Percentiles rank a stretch among this genome's conserved stretches.
phyloP scores from a whole-genome alignment of 495 filamentous ascomycete genomes.

The Hypoxylon intermedium region DNA sequence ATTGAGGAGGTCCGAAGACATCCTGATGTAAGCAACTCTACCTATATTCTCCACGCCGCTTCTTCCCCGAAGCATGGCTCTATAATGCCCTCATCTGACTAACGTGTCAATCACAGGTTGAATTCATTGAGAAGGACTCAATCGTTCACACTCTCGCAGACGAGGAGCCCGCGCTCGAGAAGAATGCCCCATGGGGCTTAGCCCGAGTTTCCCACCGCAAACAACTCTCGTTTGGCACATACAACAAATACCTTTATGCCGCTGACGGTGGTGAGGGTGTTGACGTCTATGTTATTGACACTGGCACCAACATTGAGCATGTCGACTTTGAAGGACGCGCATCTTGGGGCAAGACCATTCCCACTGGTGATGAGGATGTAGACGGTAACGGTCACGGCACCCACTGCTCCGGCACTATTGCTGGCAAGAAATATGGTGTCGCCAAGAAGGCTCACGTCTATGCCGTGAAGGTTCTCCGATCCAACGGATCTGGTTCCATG shows the following conservation, averaged over 20 bases:
- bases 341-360: slow-evolving; percentile 96
- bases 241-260: slow-evolving; percentile 97
- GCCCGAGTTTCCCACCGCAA: slow-evolving; percentile 97
- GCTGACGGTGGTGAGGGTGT: slow-evolving; percentile 94
- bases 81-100: too few relatives aligned
- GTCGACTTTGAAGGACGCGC: slow-evolving; percentile 98
- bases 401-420: slow-evolving; percentile 98
- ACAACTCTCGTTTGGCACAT: slow-evolving; percentile 82
- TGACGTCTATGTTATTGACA: slow-evolving; percentile 99
- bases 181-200: slow-evolving; percentile 95
- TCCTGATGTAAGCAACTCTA: slow-evolving; percentile 82
- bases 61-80: too few relatives aligned
- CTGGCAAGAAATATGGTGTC: slow-evolving; percentile 98
- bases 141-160: slow-evolving; percentile 73
- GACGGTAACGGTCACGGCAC: slow-evolving; percentile 99
- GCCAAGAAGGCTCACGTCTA: slow-evolving; percentile 97
- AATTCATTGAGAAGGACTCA: slow-evolving; percentile 94
- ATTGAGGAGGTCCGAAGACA: slow-evolving; percentile 95
- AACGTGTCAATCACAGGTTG: slow-evolving; percentile 68
- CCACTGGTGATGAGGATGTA: slow-evolving; percentile 77
- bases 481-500: slow-evolving; percentile 98
- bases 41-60: slow-evolving; percentile 1
- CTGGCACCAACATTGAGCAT: slow-evolving; percentile 90
- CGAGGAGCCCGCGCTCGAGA: slow-evolving; percentile 68
- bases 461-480: slow-evolving; percentile 96